Percentiles rank a stretch among this genome's conserved stretches.
phyloP scores from a whole-genome alignment of 192 early-diverging fungal species.

The Endogone sp. region DNA sequence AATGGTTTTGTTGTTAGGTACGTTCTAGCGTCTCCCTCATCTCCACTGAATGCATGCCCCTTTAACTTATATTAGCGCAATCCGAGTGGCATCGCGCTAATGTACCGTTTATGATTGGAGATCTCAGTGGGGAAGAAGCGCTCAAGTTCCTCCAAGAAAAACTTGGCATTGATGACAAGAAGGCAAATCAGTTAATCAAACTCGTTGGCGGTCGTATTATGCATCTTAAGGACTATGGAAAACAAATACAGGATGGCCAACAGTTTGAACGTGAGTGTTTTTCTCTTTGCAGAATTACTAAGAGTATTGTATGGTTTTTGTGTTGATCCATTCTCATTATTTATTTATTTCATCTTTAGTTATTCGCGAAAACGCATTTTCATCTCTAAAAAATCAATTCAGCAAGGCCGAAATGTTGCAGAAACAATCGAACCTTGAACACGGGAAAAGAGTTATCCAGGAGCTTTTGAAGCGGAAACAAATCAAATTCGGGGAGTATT shows the following conservation, averaged over 20 bases:
- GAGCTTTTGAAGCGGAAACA: no score
- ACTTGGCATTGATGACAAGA: constrained; percentile 15
- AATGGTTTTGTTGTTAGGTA: no score
- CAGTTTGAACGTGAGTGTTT: constrained; percentile 14
- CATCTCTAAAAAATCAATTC: background rate
- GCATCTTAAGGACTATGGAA: constrained; percentile 12
- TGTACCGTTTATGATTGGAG: constrained; percentile 5
- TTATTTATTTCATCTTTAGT: background rate
- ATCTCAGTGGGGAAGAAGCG: constrained; percentile 9
- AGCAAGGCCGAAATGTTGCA: no score
- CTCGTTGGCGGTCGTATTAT: constrained; percentile 12
- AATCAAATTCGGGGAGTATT: no score
- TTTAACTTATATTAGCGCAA: no score
- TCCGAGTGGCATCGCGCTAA: constrained; percentile 7
- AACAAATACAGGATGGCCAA: background rate
- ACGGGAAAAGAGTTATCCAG: no score
- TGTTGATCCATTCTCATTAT: background rate
- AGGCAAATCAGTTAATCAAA: constrained; percentile 8
- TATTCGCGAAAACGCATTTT: background rate
- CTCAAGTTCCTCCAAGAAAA: constrained; percentile 6
- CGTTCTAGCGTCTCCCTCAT: no score
- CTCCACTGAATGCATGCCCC: no score
- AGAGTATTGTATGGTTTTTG: background rate
- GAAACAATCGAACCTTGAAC: no score
- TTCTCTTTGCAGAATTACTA: constrained; percentile 14